Evolutionary conservation across 2,329 filamentous ascomycete genomes (phyloP), one percentile per base, ranked within the genome.

Genomic region (Clonostachys rhizophaga): DNA sequence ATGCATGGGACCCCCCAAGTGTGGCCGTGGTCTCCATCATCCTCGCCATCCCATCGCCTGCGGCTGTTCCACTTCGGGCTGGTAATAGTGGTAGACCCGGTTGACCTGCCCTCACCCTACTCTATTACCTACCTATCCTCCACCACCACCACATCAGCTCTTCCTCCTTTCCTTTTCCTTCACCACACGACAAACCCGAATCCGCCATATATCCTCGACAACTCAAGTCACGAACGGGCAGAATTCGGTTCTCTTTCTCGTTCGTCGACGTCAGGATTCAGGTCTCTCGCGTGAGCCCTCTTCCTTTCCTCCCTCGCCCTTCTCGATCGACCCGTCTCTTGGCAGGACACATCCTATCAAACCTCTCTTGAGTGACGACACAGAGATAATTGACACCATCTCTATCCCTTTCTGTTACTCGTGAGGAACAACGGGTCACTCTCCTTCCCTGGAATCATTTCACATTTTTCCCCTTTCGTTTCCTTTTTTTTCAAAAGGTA

Each of bases 141-240:
- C 47, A 52, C 52, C 47, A 52, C 49, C 45, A 50, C 50, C 43
- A 34, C 48, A 50, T 53, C 49, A 49, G 47, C 52, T 50, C 49
- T 46, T 48, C 42, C 47, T 52, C 51, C 52, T 48, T 53, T 53
- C 51, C 45, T 49, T 45, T 47, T 51, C 45, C 44, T 30, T 50
- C 46, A 43, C 43, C 42, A 48, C 50, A 52, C 48, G 34, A 39
- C 14, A 12, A 36, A 14, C 43, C 35, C 60, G 65, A 68, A 67
- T 65, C 65, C 63, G 57, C 59, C 63, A 52, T 66, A 52, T 52
- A n/a, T 51, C 52, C 50, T 54, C 55, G 62, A 65, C 61, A 66
- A 65, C 44, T 47, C 43, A 46, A 57, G 58, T 66, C 63, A 56
- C 61, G 62, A 59, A 58, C 50, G 42, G 24, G 24, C 24, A 30